phyloP scores from a whole-genome alignment of 768 basidiomycete species.

The Lactifluus rugatus region DNA sequence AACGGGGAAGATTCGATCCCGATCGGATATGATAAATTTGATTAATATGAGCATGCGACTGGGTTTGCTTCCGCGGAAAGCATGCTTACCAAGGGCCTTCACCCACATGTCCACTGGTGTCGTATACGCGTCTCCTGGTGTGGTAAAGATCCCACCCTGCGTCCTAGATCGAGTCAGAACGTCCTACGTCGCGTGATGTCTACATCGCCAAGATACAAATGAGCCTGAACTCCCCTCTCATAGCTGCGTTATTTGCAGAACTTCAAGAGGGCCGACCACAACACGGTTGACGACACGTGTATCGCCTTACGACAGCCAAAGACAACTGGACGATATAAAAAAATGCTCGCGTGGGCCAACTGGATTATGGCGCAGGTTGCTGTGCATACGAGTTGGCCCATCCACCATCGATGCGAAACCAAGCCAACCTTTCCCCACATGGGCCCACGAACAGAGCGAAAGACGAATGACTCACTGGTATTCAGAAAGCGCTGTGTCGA shows the following conservation, averaged over 20 bases:
- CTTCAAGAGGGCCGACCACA: conserved; percentile 2
- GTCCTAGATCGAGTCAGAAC: conserved; percentile 40
- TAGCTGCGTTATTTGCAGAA: background rate
- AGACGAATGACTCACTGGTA: conserved; percentile 53
- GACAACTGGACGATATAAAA: conserved; percentile 2
- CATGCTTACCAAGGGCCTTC: conserved; percentile 63
- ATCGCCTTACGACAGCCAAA: background rate
- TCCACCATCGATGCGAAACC: background rate
- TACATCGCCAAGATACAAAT: background rate
- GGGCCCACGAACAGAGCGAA: background rate
- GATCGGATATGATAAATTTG: conserved; percentile 37
- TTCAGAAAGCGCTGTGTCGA: conserved; percentile 69
- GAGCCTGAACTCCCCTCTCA: background rate
- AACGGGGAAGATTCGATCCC: conserved; percentile 7
- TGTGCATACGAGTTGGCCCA: background rate
- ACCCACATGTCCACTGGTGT: conserved; percentile 91
- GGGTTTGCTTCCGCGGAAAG: conserved; percentile 20
- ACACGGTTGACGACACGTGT: background rate
- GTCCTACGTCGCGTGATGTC: background rate
- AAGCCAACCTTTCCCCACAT: background rate
- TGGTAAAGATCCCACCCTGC: conserved; percentile 78
- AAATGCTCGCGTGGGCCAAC: background rate
- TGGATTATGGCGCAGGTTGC: background rate
- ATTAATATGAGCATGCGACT: conserved; percentile 38
- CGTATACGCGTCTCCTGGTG: conserved; percentile 77